Evolutionary conservation across 169 alveolate genomes (phyloP).

Genomic region (Theileria parva): DNA sequence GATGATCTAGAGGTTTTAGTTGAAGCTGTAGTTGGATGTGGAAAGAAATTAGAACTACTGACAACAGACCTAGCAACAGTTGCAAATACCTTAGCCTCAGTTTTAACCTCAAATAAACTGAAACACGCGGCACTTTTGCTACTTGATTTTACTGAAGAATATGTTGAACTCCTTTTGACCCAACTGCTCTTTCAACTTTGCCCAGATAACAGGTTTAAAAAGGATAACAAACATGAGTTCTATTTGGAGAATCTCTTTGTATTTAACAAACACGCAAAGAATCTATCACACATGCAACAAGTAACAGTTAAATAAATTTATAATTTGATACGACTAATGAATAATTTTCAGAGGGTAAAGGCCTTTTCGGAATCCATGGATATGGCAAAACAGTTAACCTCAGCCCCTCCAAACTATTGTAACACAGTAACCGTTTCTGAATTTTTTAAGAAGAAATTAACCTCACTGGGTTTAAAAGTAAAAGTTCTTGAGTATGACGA

Average conservation of each 20-base stretch:
- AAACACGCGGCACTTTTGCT: slow-evolving; percentile 32
- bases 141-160: background rate
- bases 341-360: slow-evolving; percentile 14
- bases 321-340: background rate
- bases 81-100: slow-evolving; percentile 33
- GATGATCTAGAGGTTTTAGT: slow-evolving; percentile 21
- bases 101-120: slow-evolving; percentile 14
- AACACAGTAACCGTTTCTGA: slow-evolving; percentile 78
- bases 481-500: slow-evolving; percentile 78
- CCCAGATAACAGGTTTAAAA: slow-evolving; percentile 56
- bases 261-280: background rate
- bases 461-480: slow-evolving; percentile 73
- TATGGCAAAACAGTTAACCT: slow-evolving; percentile 72
- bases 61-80: slow-evolving; percentile 31
- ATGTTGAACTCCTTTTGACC: slow-evolving; percentile 29
- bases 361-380: slow-evolving; percentile 36
- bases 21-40: slow-evolving; percentile 56
- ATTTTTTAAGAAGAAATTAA: slow-evolving; percentile 69
- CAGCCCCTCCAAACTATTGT: slow-evolving; percentile 84
- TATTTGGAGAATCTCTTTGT: slow-evolving; percentile 29
- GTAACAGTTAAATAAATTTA: background rate
- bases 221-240: slow-evolving; percentile 33
- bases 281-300: background rate
- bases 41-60: slow-evolving; percentile 18
- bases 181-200: slow-evolving; percentile 33